Evolutionary conservation across 176 grass and related monocot species (phyloP), one percentile per base, ranked within the genome.

Genomic region (Pontederia crassipes): DNA sequence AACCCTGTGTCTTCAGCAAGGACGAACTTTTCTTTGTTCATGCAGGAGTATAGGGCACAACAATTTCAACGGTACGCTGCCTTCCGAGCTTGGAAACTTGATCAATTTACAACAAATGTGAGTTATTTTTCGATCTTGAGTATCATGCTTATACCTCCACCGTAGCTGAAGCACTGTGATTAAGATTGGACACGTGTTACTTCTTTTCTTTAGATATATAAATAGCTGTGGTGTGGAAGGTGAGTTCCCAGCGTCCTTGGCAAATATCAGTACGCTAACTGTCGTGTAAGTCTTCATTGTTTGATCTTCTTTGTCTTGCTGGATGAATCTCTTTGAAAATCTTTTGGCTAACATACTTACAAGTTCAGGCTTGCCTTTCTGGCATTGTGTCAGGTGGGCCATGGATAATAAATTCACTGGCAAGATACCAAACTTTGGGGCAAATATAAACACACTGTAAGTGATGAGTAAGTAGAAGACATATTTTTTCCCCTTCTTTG

Each of bases 361-460:
- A n/a, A 52, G 1, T 3, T 66, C 32, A 40, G 32, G 32, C 32
- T 4, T 40, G 32, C 32, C 35, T 62, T 24, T 62, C 14, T 73
- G 35, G 16, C 28, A 10, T 70, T 27, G 40, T n/a, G 63, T 51
- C 40, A 97, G 93, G 57, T 80, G 63, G 79, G 84, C 64, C 26
- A 82, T 79, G 6, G 87, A 85, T 71, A 88, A 88, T 15, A 60
- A 84, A 54, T 97, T 97, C 55, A 88, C 79, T 51, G 86, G 86
- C 54, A 8, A 76, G 76, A 68, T 97, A 69, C 84, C 87, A 46
- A 81, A 91, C 17, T 91, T 67, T 80, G 85, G 70, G 84, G 81
- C 82, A 47, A 70, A 17, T 45, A 60, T 97, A 45, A 51, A 7
- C 8, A 50, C 48, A 0, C 45, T 90, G 86, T 97, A 88, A 85